Evolutionary conservation across 495 filamentous ascomycete species (phyloP).

Genomic region (Wilcoxina mikolae): DNA sequence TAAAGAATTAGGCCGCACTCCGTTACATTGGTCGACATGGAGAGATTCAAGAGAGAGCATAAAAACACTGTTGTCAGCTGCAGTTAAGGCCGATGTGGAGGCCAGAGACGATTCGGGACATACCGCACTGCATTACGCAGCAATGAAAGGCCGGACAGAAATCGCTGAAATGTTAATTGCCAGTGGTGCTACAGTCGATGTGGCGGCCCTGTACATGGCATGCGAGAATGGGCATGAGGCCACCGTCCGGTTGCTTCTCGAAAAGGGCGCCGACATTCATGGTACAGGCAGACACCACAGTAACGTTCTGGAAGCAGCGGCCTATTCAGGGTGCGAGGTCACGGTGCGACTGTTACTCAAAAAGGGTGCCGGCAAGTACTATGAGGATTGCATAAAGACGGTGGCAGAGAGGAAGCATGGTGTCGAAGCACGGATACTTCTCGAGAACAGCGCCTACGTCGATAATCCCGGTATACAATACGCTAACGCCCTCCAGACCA

Average conservation of each 20-base stretch:
- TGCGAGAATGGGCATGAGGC: background rate
- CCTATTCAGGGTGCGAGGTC: slow-evolving; percentile 16
- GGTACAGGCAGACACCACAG: background rate
- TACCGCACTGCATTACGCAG: slow-evolving; percentile 10
- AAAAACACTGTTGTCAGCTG: background rate
- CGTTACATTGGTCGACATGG: slow-evolving; percentile 8
- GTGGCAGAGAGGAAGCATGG: no score
- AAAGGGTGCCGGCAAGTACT: no score
- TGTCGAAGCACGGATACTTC: background rate
- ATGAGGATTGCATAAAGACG: no score
- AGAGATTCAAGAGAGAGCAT: background rate
- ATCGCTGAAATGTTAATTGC: slow-evolving; percentile 5
- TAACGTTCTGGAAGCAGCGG: slow-evolving; percentile 21
- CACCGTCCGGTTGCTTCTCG: background rate
- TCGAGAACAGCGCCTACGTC: background rate
- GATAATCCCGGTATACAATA: background rate
- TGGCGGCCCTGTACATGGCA: background rate
- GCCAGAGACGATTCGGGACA: background rate
- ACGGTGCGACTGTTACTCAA: slow-evolving; percentile 22
- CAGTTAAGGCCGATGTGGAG: background rate
- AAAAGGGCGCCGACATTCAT: background rate
- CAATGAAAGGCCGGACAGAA: background rate
- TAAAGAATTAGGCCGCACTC: background rate
- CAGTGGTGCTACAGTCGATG: background rate
- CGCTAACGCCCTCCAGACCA: background rate